A percentile compares a stretch with the other conserved stretches of the same genome.
Evolutionary conservation across 1,284 basidiomycete genomes (phyloP).

Genomic region (Peniophora sp.): DNA sequence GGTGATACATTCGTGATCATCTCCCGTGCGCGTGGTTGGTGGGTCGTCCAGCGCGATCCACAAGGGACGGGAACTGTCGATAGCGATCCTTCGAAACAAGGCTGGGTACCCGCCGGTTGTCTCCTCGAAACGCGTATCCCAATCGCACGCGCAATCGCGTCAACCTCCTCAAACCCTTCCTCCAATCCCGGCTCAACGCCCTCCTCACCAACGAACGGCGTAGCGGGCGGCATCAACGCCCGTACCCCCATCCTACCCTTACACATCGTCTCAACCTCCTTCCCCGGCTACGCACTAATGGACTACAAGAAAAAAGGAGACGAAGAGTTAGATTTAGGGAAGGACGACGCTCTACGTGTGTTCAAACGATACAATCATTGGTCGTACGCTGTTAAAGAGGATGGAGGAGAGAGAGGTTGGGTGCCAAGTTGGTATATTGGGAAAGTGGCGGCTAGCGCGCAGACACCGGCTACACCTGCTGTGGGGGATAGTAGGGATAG

Average conservation of each 20-base stretch:
- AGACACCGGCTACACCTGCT: conserved; percentile 13
- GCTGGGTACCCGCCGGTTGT: conserved; percentile 90
- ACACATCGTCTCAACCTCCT: conserved; percentile 88
- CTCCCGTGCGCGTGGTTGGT: conserved; percentile 94
- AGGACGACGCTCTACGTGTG: conserved; percentile 83
- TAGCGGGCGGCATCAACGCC: conserved; percentile 11
- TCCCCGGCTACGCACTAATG: conserved; percentile 91
- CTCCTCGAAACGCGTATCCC: conserved; percentile 87
- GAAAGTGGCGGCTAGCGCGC: conserved; percentile 16
- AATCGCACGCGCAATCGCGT: conserved; percentile 64
- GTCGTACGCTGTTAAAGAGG: conserved; percentile 90
- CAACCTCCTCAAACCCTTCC: conserved; percentile 57
- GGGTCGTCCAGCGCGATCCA: conserved; percentile 94
- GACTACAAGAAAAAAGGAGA: conserved; percentile 88
- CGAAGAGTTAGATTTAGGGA: conserved; percentile 80
- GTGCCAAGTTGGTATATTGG: conserved; percentile 48
- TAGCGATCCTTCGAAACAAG: conserved; percentile 67
- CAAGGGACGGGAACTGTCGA: conserved; percentile 77
- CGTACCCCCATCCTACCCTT: conserved; percentile 78
- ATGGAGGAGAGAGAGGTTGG: conserved; percentile 86
- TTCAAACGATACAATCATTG: conserved; percentile 98
- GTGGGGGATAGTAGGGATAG: background rate
- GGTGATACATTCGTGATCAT: conserved; percentile 91
- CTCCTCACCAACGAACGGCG: conserved; percentile 18
- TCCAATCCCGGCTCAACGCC: conserved; percentile 25